phyloP scores from a whole-genome alignment of 176 grass and related monocot species.

The Oryza punctata region DNA sequence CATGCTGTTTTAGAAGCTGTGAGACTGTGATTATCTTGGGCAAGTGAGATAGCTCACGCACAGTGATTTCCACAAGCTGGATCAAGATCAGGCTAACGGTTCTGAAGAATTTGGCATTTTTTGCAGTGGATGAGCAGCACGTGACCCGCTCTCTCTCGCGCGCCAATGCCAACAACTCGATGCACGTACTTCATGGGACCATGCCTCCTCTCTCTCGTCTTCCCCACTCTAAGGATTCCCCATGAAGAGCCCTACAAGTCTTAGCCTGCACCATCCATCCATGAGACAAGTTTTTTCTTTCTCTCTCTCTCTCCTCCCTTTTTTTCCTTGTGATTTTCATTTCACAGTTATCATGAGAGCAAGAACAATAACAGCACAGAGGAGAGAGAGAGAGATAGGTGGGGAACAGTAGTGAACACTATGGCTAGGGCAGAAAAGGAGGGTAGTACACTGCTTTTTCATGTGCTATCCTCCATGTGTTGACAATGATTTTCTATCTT shows the following conservation, averaged over 20 bases:
- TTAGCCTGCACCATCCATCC: slow-evolving; percentile 50
- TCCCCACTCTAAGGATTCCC: slow-evolving; percentile 70
- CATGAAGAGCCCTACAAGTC: slow-evolving; percentile 56
- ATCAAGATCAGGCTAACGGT: slow-evolving; percentile 25
- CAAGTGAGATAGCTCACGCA: background rate
- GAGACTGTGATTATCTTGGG: background rate
- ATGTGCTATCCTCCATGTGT: slow-evolving; percentile 48
- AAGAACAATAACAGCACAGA: slow-evolving; percentile 17
- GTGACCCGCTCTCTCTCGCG: slow-evolving; percentile 25
- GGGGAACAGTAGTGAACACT: slow-evolving; percentile 33
- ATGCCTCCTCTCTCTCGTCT: slow-evolving; percentile 21
- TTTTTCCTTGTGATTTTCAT: background rate
- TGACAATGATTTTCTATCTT: slow-evolving; percentile 46
- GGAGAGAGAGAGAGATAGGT: background rate
- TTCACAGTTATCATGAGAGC: slow-evolving; percentile 41
- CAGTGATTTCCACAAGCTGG: background rate
- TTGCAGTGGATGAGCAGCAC: slow-evolving; percentile 33
- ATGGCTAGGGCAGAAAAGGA: slow-evolving; percentile 43
- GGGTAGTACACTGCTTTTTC: slow-evolving; percentile 40
- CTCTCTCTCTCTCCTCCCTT: background rate
- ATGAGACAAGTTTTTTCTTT: slow-evolving; percentile 19
- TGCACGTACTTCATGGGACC: slow-evolving; percentile 64
- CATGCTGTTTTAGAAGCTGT: background rate
- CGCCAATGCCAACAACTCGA: slow-evolving; percentile 25
- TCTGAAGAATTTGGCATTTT: slow-evolving; percentile 37